A percentile compares a stretch with the other conserved stretches of the same genome.
Conservation (phyloP, 23 red algal genomes). For the Gracilaria caudata region DNA sequence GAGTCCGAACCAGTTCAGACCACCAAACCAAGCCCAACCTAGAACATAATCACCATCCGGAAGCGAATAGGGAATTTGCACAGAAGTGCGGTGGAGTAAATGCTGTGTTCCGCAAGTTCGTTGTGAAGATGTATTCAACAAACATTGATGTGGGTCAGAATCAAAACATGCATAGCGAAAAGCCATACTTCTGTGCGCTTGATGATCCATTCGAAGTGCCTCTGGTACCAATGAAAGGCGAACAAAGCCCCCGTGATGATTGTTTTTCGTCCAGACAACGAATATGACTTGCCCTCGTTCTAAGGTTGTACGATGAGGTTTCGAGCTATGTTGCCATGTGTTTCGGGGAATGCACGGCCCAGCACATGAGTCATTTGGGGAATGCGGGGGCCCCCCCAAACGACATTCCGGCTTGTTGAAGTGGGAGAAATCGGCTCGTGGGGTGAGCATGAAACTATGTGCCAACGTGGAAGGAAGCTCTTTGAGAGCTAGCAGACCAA, state of each 20-base stretch:
- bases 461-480: neutral
- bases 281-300: slow-evolving; percentile 26
- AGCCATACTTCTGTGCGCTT: slow-evolving; percentile 13
- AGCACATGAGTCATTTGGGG: slow-evolving; percentile 25
- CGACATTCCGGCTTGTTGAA: slow-evolving; percentile 37
- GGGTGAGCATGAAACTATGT: slow-evolving; percentile 27
- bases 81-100: neutral
- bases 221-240: slow-evolving; percentile 36
- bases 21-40: slow-evolving; percentile 59
- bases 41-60: slow-evolving; percentile 49
- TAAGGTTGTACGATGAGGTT: slow-evolving; percentile 14
- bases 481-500: too few species aligned
- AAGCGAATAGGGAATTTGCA: slow-evolving; percentile 24
- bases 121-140: neutral
- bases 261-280: slow-evolving; percentile 48
- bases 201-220: slow-evolving; percentile 11
- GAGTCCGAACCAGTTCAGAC: neutral
- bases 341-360: slow-evolving; percentile 17
- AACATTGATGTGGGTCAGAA: slow-evolving; percentile 21
- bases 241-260: slow-evolving; percentile 54
- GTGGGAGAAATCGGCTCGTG: slow-evolving; percentile 12
- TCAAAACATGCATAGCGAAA: slow-evolving; percentile 49
- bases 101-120: slow-evolving; percentile 35
- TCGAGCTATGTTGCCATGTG: slow-evolving; percentile 3
- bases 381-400: slow-evolving; percentile 12